Evolutionary conservation across 495 filamentous ascomycete genomes (phyloP).

Genomic region (Daldinia vernicosa): DNA sequence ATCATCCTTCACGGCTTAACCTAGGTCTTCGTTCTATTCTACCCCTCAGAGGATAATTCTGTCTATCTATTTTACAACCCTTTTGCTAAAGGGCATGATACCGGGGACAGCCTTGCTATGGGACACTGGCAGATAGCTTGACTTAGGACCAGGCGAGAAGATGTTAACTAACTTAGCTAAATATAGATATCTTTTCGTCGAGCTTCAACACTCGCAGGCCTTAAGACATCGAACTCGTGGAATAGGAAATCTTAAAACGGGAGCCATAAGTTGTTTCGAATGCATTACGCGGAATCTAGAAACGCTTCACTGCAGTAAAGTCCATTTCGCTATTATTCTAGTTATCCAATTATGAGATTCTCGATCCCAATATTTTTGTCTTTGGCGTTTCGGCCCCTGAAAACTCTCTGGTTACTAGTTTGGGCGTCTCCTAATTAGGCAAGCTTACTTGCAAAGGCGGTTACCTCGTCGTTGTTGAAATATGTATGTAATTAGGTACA

Average conservation of each 20-base stretch:
- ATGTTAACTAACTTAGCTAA: background rate
- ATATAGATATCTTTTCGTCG: background rate
- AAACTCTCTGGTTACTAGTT: constrained; percentile 1
- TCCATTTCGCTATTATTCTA: background rate
- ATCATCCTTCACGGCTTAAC: background rate
- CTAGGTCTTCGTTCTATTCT: background rate
- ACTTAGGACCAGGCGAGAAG: background rate
- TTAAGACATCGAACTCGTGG: background rate
- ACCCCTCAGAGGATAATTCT: background rate
- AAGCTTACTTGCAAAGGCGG: background rate
- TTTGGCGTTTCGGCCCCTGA: constrained; percentile 6
- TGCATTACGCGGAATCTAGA: constrained; percentile 18
- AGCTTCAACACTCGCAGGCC: background rate
- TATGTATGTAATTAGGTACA: no score
- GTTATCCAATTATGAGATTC: background rate
- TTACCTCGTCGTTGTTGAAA: constrained; percentile 8
- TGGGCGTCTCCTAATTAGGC: background rate
- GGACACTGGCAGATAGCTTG: background rate
- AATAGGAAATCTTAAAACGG: background rate
- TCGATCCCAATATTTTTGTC: background rate
- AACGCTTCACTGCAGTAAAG: constrained; percentile 21
- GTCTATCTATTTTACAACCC: background rate
- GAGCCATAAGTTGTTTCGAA: constrained; percentile 15
- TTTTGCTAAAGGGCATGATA: background rate
- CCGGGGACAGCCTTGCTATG: background rate